Evolutionary conservation across 225 moss, liverwort and hornwort species (phyloP).

Genomic region (Bryoerythrophyllum caledonicum): DNA sequence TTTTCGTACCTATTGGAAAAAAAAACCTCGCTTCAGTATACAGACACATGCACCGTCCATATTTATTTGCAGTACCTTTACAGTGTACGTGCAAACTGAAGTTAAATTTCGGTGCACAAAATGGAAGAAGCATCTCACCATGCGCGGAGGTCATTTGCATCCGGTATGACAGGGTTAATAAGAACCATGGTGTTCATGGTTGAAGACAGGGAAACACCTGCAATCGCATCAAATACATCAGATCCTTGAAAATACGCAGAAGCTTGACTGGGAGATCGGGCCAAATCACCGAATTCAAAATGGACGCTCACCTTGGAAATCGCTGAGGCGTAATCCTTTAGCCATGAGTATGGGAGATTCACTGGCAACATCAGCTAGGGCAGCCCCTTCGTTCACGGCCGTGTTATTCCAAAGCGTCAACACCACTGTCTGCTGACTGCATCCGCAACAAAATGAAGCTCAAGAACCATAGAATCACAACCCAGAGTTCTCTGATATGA

Average conservation of each 20-base stretch:
- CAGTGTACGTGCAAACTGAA: background rate
- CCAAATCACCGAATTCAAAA: accelerated
- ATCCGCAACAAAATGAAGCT: background rate
- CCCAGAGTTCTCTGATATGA: too few relatives aligned
- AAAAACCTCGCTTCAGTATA: background rate
- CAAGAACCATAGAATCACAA: background rate
- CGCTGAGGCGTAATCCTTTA: slow-evolving; percentile 65
- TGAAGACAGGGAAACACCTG: slow-evolving; percentile 85
- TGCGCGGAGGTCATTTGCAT: slow-evolving; percentile 48
- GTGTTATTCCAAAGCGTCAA: slow-evolving; percentile 77
- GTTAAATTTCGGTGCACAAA: accelerated
- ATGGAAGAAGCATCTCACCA: slow-evolving; percentile 45
- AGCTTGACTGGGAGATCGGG: too few relatives aligned
- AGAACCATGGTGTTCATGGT: slow-evolving; percentile 58
- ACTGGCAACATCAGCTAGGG: slow-evolving; percentile 43
- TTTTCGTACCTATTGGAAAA: slow-evolving; percentile 55
- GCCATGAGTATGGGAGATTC: slow-evolving; percentile 60
- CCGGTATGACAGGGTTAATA: slow-evolving; percentile 61
- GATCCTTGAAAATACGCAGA: background rate
- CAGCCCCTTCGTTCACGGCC: slow-evolving; percentile 58
- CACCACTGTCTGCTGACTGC: slow-evolving; percentile 80
- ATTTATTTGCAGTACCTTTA: background rate
- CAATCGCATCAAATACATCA: background rate
- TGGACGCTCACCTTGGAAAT: slow-evolving; percentile 64
- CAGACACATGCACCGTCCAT: background rate